A percentile compares a stretch with the other conserved stretches of the same genome.
Evolutionary conservation across 1,284 basidiomycete genomes (phyloP).

Genomic region (Macrocystidia cucumis): DNA sequence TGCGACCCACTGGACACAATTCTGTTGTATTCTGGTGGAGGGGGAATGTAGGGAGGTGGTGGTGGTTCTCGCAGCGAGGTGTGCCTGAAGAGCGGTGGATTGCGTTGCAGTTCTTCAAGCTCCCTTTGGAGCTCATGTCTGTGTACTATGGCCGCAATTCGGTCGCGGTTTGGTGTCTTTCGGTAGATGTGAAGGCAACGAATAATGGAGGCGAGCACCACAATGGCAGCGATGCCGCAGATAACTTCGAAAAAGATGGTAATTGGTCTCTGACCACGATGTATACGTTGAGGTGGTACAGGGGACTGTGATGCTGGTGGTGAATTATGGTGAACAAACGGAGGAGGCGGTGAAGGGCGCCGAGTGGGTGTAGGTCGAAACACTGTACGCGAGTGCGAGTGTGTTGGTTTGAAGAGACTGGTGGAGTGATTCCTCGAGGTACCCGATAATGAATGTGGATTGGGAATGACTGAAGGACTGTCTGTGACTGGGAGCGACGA

Average conservation of each 20-base stretch:
- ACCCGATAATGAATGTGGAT: not conserved
- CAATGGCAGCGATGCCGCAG: too few species aligned
- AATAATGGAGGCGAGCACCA: conserved; percentile 24
- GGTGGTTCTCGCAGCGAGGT: conserved; percentile 24
- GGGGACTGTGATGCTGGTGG: conserved; percentile 9
- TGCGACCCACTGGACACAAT: not conserved
- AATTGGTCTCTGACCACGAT: conserved; percentile 17
- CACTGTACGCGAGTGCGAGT: not conserved
- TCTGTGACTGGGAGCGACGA: conserved; percentile 7
- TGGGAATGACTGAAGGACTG: conserved; percentile 7
- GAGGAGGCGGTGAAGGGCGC: not conserved
- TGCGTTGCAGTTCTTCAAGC: conserved; percentile 35
- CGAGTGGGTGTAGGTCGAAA: not conserved
- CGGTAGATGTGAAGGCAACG: conserved; percentile 36
- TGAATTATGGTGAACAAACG: not conserved
- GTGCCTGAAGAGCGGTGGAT: conserved; percentile 17
- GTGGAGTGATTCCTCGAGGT: not conserved
- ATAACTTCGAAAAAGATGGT: conserved; percentile 38
- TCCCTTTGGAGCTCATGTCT: conserved; percentile 44
- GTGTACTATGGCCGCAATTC: conserved; percentile 31
- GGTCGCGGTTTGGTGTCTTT: conserved; percentile 36
- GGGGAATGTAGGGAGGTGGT: conserved; percentile 38
- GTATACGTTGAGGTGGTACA: conserved; percentile 3
- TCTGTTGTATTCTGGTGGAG: conserved; percentile 25
- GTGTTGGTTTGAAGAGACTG: not conserved